A percentile compares a stretch with the other conserved stretches of the same genome.
phyloP scores from a whole-genome alignment of 139 green algal species.

The Pleodorina starrii region DNA sequence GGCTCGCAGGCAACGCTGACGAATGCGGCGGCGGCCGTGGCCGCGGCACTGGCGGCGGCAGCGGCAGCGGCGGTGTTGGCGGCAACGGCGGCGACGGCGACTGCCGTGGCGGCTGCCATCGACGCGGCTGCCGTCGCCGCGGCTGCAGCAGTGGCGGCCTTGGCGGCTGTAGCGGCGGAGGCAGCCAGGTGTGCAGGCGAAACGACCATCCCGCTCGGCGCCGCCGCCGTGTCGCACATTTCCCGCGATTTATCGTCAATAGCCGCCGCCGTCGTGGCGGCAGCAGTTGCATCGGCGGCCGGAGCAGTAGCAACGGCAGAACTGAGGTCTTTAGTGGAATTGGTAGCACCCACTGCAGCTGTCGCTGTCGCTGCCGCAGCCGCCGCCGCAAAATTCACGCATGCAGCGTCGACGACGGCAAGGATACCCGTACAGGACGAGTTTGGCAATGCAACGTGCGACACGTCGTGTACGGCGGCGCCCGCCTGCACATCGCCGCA shows the following conservation, averaged over 20 bases:
- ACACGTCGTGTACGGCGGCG: neutral
- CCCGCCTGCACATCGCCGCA: neutral
- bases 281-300: neutral
- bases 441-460: neutral
- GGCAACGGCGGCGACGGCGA: neutral
- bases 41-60: neutral
- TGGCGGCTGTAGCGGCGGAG: neutral
- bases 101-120: neutral
- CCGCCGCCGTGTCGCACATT: too few species aligned
- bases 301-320: neutral
- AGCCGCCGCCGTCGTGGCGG: neutral
- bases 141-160: neutral
- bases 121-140: neutral
- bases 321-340: neutral
- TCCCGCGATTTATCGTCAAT: too few species aligned
- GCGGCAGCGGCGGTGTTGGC: neutral
- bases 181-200: neutral
- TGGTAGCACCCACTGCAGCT: neutral
- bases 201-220: too few species aligned
- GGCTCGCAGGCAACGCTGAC: too few species aligned
- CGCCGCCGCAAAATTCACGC: neutral
- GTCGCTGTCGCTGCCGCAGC: neutral
- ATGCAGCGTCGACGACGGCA: neutral
- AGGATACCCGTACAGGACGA: neutral
- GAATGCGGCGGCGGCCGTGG: neutral